phyloP scores from a whole-genome alignment of 192 early-diverging fungal species.

The Coemansia sp. region DNA sequence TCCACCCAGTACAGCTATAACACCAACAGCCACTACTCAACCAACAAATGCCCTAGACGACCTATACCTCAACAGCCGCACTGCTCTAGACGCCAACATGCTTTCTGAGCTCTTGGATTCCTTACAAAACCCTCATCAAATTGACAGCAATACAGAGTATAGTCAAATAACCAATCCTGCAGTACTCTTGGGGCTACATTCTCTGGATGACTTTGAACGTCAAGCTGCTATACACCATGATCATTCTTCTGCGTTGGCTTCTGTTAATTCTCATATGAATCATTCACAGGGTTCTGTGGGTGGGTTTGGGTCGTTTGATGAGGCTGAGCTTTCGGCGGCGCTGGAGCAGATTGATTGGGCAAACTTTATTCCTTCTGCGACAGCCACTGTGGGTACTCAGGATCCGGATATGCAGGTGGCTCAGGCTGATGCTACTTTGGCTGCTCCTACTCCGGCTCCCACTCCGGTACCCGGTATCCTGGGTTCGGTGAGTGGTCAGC shows the following conservation, averaged over 20 bases:
- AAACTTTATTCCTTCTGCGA: neutral
- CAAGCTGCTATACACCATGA: slow-evolving; percentile 16
- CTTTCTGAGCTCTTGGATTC: slow-evolving; percentile 18
- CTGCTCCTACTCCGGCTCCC: slow-evolving; percentile 19
- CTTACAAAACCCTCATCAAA: slow-evolving; percentile 1
- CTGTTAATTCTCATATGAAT: too few relatives aligned
- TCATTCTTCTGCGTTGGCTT: too few relatives aligned
- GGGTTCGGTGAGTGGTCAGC: too few relatives aligned
- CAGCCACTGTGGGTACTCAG: neutral
- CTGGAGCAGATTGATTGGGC: slow-evolving; percentile 45
- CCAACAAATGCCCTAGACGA: neutral
- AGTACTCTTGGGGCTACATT: slow-evolving; percentile 27
- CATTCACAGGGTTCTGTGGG: neutral
- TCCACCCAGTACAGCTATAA: neutral
- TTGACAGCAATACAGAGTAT: neutral
- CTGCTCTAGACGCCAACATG: slow-evolving; percentile 11
- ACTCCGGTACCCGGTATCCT: slow-evolving; percentile 10
- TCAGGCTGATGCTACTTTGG: neutral
- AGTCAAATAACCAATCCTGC: slow-evolving; percentile 8
- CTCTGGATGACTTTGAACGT: slow-evolving; percentile 42
- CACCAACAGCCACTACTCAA: neutral
- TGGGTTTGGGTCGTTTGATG: slow-evolving; percentile 22
- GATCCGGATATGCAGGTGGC: neutral
- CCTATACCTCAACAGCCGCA: slow-evolving; percentile 2
- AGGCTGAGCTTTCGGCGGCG: slow-evolving; percentile 43